Evolutionary conservation across 352 stramenopile species (phyloP).

Genomic region (Globisporangium spiculum): DNA sequence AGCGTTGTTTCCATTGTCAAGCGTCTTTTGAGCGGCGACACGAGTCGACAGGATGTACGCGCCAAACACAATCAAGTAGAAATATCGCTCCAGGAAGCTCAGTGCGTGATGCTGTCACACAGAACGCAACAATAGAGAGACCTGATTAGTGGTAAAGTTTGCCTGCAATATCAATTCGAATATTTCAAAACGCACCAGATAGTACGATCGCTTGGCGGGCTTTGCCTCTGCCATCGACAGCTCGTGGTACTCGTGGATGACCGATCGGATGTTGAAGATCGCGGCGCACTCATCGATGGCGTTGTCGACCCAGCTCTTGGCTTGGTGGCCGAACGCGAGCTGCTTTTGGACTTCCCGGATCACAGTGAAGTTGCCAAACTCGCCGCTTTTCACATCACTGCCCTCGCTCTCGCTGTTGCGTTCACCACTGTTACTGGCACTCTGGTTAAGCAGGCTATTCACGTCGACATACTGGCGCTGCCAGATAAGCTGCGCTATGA

Average conservation of each 20-base stretch:
- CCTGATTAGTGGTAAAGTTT: not conserved
- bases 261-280: constrained; percentile 76
- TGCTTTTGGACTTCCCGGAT: constrained; percentile 62
- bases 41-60: constrained; percentile 61
- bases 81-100: constrained; percentile 86
- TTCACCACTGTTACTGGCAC: not conserved
- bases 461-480: constrained; percentile 31
- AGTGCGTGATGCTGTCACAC: constrained; percentile 65
- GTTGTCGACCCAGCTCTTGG: constrained; percentile 75
- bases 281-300: constrained; percentile 65
- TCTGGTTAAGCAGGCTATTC: not conserved
- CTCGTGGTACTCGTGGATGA: constrained; percentile 81
- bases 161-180: not conserved
- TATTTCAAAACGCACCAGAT: constrained; percentile 42
- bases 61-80: constrained; percentile 88
- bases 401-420: not conserved
- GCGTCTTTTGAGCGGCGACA: constrained; percentile 16
- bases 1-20: constrained; percentile 11
- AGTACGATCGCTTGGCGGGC: constrained; percentile 75
- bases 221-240: constrained; percentile 74
- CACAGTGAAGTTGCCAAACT: constrained; percentile 73
- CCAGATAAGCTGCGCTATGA: constrained; percentile 67
- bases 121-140: not conserved
- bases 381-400: constrained; percentile 24
- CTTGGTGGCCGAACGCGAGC: constrained; percentile 45